Conservation (phyloP, 2,329 filamentous ascomycete species). For the Xylariaceae sp. region DNA sequence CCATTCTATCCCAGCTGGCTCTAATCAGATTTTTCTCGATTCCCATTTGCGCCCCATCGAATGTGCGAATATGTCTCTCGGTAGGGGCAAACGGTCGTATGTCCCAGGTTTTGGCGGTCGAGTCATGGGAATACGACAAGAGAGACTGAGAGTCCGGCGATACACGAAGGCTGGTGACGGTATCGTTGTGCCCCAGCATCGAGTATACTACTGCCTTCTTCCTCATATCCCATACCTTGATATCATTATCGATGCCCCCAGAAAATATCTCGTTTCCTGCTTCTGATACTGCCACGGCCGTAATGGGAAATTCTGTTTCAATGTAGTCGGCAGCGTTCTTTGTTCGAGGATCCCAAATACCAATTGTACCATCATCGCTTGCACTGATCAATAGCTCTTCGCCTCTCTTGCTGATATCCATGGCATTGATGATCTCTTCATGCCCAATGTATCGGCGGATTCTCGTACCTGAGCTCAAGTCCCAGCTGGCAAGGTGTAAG, state of each 20-base stretch:
- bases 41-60: slow-evolving; percentile 84
- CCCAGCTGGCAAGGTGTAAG: slow-evolving; percentile 91
- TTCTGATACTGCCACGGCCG: slow-evolving; percentile 84
- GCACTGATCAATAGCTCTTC: slow-evolving; percentile 88
- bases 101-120: slow-evolving; percentile 92
- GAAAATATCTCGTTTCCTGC: slow-evolving; percentile 94
- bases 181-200: slow-evolving; percentile 86
- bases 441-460: slow-evolving; percentile 91
- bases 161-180: slow-evolving; percentile 83
- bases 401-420: slow-evolving; percentile 84
- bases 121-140: slow-evolving; percentile 89
- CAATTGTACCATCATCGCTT: slow-evolving; percentile 89
- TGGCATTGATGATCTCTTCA: slow-evolving; percentile 89
- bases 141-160: slow-evolving; percentile 90
- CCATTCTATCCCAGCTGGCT: slow-evolving; percentile 83
- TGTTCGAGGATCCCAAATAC: slow-evolving; percentile 90
- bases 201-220: slow-evolving; percentile 87
- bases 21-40: slow-evolving; percentile 88
- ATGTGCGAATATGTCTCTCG: slow-evolving; percentile 79
- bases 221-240: slow-evolving; percentile 93
- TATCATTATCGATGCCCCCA: slow-evolving; percentile 94
- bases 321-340: slow-evolving; percentile 87
- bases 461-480: slow-evolving; percentile 83
- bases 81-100: slow-evolving; percentile 89
- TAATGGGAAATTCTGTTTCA: slow-evolving; percentile 87